Percentiles rank a stretch among this genome's conserved stretches.
Conservation (phyloP, 2,329 filamentous ascomycete species). For the Trichoderma sp. region DNA sequence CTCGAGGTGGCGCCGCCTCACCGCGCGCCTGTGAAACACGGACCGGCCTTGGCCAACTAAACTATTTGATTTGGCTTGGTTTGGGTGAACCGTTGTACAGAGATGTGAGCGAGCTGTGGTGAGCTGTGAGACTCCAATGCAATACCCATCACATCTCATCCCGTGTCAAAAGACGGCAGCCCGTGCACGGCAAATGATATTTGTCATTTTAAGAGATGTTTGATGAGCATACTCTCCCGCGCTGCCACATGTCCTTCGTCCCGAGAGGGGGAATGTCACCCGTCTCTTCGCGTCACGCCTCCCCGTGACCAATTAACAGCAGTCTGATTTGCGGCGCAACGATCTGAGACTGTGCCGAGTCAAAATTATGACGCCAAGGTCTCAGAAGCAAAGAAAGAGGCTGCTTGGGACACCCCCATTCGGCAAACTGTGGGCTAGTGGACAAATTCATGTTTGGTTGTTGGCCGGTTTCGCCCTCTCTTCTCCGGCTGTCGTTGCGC, state of each 20-base stretch:
- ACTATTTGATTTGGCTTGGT: not conserved
- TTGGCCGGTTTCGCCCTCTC: not conserved
- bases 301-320: not conserved
- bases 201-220: not conserved
- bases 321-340: not conserved
- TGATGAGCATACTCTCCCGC: not conserved
- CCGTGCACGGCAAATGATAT: not conserved
- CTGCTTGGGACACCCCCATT: not conserved
- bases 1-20: slow-evolving; percentile 14
- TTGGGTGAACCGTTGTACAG: not conserved
- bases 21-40: slow-evolving; percentile 14
- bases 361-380: not conserved
- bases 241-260: not conserved
- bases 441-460: not conserved
- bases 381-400: not conserved
- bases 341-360: not conserved
- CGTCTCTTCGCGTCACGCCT: not conserved
- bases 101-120: not conserved
- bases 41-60: not conserved
- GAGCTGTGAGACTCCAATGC: not conserved
- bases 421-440: not conserved
- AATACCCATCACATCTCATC: not conserved
- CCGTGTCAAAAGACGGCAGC: not conserved
- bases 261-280: not conserved
- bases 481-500: not conserved